These are phyloP conservation scores for Chalciporus pseudorubinellus DNA, from an alignment of 768 basidiomycete genomes.

Conservation along the genomic window DNA sequence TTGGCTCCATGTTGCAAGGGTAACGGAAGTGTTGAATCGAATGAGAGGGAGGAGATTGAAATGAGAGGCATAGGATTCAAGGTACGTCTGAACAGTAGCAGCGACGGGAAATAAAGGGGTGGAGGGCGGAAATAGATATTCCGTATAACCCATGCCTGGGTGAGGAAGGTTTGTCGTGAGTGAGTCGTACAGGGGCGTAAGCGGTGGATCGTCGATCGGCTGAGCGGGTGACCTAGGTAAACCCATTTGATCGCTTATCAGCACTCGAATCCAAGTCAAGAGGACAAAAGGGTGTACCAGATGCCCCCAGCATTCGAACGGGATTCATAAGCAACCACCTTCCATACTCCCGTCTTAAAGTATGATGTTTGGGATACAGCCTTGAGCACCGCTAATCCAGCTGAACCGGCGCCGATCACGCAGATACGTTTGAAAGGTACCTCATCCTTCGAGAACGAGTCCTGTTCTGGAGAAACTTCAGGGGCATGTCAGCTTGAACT, in stretches of 20 bases:
- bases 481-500: not conserved
- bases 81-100: conserved; percentile 60
- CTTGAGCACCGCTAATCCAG: conserved; percentile 70
- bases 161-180: conserved; percentile 83
- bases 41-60: conserved; percentile 65
- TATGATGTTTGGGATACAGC: conserved; percentile 57
- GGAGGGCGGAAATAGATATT: conserved; percentile 64
- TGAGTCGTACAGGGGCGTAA: conserved; percentile 74
- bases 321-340: conserved; percentile 60
- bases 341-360: conserved; percentile 60
- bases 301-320: conserved; percentile 69
- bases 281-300: conserved; percentile 49
- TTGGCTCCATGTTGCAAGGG: conserved; percentile 39
- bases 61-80: conserved; percentile 60
- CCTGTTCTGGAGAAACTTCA: not conserved
- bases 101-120: conserved; percentile 71
- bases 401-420: conserved; percentile 75
- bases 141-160: conserved; percentile 68
- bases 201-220: conserved; percentile 49
- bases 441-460: not conserved
- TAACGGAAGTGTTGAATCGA: conserved; percentile 58
- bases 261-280: not conserved
- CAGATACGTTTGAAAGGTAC: conserved; percentile 46
- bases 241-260: not conserved
- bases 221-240: conserved; percentile 53